These are phyloP conservation scores for Russula dissimulans DNA, from an alignment of 768 basidiomycete genomes.

Conservation along the genomic window DNA sequence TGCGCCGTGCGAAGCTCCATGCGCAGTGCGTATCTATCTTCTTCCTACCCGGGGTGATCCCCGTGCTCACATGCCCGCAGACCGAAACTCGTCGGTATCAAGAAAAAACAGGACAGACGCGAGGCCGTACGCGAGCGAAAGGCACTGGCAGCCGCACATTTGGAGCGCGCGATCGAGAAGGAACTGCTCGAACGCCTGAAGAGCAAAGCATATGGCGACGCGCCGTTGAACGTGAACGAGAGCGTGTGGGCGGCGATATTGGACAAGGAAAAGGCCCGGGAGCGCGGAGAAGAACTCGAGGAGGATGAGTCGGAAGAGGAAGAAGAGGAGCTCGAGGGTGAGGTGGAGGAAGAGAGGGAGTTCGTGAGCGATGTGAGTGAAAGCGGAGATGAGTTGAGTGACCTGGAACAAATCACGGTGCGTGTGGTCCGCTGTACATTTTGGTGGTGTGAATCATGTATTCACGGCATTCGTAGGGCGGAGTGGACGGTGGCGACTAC, in stretches of 20 bases:
- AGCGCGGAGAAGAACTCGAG: conserved; percentile 33
- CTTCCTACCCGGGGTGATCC: background rate
- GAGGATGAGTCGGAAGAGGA: conserved; percentile 29
- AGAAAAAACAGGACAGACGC: conserved; percentile 93
- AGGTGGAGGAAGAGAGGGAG: conserved; percentile 51
- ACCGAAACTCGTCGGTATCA: conserved; percentile 88
- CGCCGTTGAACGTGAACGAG: conserved; percentile 97
- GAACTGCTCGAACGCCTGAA: conserved; percentile 94
- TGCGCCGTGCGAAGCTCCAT: conserved; percentile 81
- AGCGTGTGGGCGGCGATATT: conserved; percentile 89
- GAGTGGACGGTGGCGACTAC: background rate
- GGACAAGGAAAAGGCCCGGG: conserved; percentile 59
- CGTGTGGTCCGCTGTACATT: conserved; percentile 23
- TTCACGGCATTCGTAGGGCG: background rate
- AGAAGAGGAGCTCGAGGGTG: conserved; percentile 38
- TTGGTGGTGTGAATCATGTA: background rate
- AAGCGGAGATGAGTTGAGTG: conserved; percentile 53
- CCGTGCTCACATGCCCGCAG: conserved; percentile 31
- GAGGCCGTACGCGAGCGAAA: conserved; percentile 92
- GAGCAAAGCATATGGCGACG: conserved; percentile 95
- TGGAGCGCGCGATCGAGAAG: conserved; percentile 92
- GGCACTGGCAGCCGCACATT: conserved; percentile 88
- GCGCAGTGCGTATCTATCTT: conserved; percentile 54
- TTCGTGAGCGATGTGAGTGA: conserved; percentile 71
- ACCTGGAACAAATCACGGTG: conserved; percentile 62